These are phyloP conservation scores for Catunica adiposa DNA, from an alignment of 2,329 filamentous ascomycete species.

Conservation along the genomic window DNA sequence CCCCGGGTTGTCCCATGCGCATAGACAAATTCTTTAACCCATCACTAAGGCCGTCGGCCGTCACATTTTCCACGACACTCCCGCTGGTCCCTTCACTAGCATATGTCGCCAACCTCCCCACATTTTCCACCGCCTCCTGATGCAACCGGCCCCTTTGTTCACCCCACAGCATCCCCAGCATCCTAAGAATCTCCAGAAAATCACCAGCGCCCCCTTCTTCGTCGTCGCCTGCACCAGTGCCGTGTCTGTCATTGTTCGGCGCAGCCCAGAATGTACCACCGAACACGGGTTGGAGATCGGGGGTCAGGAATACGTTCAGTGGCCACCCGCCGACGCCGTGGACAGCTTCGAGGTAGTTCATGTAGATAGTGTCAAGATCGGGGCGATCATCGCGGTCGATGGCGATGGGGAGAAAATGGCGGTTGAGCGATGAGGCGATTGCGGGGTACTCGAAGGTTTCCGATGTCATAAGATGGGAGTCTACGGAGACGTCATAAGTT, in stretches of 20 bases:
- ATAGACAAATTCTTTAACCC: constrained; percentile 3
- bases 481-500: constrained; percentile 25
- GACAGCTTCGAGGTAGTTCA: constrained; percentile 94
- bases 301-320: constrained; percentile 89
- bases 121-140: constrained; percentile 67
- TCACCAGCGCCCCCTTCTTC: constrained; percentile 42
- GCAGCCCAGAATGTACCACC: constrained; percentile 93
- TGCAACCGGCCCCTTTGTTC: constrained; percentile 72
- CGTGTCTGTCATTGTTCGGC: constrained; percentile 31
- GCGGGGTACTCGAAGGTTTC: constrained; percentile 78
- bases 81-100: constrained; percentile 53
- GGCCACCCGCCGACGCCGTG: constrained; percentile 87
- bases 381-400: constrained; percentile 88
- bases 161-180: constrained; percentile 59
- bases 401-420: constrained; percentile 77
- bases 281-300: constrained; percentile 83
- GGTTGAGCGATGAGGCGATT: constrained; percentile 68
- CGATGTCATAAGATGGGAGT: constrained; percentile 78
- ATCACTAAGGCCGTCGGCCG: neutral
- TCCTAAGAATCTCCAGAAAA: constrained; percentile 68
- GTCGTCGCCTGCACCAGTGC: constrained; percentile 25
- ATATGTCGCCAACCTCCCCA: constrained; percentile 68
- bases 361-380: constrained; percentile 89
- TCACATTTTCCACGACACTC: neutral
- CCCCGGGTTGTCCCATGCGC: neutral